phyloP scores from a whole-genome alignment of 73 alveolate genomes.

The Paramecium bursaria region DNA sequence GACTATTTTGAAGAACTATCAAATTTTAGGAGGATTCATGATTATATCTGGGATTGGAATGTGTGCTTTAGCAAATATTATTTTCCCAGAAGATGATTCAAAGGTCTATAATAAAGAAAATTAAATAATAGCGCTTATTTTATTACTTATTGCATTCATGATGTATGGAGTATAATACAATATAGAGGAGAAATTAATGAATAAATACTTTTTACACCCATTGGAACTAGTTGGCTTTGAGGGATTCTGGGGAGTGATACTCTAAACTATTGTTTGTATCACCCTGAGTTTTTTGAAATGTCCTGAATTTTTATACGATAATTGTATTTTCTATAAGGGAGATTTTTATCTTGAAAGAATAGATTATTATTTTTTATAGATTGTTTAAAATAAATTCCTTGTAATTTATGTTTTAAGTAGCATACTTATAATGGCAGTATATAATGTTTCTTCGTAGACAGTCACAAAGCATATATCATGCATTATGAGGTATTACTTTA shows the following conservation, averaged over 20 bases:
- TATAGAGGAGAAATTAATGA: slow-evolving; percentile 58
- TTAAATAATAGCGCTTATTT: slow-evolving; percentile 19
- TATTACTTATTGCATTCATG: slow-evolving; percentile 25
- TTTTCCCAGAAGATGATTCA: slow-evolving; percentile 39
- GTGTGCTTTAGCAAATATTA: slow-evolving; percentile 56
- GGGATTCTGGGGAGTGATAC: slow-evolving; percentile 67
- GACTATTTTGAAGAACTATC: neutral
- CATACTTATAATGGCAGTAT: no score
- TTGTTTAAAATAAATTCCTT: no score
- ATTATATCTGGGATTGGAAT: slow-evolving; percentile 54
- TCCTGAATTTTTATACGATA: neutral
- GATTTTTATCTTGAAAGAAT: slow-evolving; percentile 18
- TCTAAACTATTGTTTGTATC: slow-evolving; percentile 19
- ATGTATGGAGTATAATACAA: slow-evolving; percentile 30
- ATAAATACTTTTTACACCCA: slow-evolving; percentile 49
- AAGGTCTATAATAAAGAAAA: slow-evolving; percentile 1
- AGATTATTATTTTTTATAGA: slow-evolving; percentile 40
- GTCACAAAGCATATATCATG: no score
- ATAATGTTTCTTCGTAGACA: no score
- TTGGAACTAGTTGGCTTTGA: slow-evolving; percentile 66
- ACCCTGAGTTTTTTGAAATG: slow-evolving; percentile 7
- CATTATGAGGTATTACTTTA: no score
- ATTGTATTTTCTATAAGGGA: slow-evolving; percentile 11
- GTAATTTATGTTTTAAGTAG: no score
- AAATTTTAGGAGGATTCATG: slow-evolving; percentile 31